Evolutionary conservation across 805 yeast genomes (phyloP).

Genomic region (Priceomyces melissophilus): DNA sequence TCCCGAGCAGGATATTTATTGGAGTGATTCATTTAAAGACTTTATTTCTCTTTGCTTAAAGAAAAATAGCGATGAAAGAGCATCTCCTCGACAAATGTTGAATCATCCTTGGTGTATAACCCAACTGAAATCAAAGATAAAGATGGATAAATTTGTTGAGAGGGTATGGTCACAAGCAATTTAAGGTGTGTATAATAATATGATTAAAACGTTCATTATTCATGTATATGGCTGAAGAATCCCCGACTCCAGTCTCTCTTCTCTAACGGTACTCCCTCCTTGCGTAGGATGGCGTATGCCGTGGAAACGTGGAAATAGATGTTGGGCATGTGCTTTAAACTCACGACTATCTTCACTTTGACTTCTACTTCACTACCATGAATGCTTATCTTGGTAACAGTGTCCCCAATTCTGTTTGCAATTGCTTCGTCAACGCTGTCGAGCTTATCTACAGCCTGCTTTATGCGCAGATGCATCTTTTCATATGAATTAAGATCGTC

Average conservation of each 20-base stretch:
- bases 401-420: slow-evolving; percentile 4
- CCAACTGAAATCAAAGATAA: slow-evolving; percentile 66
- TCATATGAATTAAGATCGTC: slow-evolving; percentile 6
- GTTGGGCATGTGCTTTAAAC: slow-evolving; percentile 5
- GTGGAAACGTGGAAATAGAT: slow-evolving; percentile 5
- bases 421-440: slow-evolving; percentile 2
- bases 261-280: too few relatives aligned
- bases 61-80: slow-evolving; percentile 76
- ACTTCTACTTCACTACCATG: slow-evolving; percentile 1
- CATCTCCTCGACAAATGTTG: slow-evolving; percentile 91
- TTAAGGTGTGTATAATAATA: too few relatives aligned
- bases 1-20: slow-evolving; percentile 66
- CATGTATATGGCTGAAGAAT: too few relatives aligned
- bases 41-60: slow-evolving; percentile 78
- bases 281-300: neutral
- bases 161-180: slow-evolving; percentile 56
- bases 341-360: slow-evolving; percentile 1
- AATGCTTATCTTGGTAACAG: neutral
- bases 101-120: slow-evolving; percentile 90
- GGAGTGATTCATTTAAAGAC: slow-evolving; percentile 82
- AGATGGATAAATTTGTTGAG: slow-evolving; percentile 81
- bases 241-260: too few relatives aligned
- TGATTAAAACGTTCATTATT: too few relatives aligned
- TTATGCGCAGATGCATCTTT: slow-evolving; percentile 4
- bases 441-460: slow-evolving; percentile 1